Evolutionary conservation across 345 rosid species (phyloP).

Genomic region (Anastatica hierochuntica): DNA sequence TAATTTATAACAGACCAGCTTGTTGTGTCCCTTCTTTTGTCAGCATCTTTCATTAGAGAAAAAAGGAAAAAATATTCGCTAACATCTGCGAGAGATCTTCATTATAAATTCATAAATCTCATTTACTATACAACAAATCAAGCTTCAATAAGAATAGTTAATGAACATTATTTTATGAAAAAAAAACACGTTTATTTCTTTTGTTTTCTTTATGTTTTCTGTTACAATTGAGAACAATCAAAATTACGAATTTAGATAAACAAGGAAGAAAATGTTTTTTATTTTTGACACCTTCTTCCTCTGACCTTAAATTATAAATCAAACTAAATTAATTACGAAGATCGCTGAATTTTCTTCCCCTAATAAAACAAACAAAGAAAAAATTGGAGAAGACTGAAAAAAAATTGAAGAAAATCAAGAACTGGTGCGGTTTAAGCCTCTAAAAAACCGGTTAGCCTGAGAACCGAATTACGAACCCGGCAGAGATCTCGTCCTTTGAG

Average conservation of each 20-base stretch:
- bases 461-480: slow-evolving; percentile 26
- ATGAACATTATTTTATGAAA: too few relatives aligned
- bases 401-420: too few relatives aligned
- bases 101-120: too few relatives aligned
- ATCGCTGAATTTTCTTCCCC: too few relatives aligned
- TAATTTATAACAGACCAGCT: slow-evolving; percentile 21
- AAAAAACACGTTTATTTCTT: too few relatives aligned
- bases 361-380: background rate
- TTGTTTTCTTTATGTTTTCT: too few relatives aligned
- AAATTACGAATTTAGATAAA: slow-evolving; percentile 6
- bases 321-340: slow-evolving; percentile 11
- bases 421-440: slow-evolving; percentile 18
- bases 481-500: slow-evolving; percentile 22
- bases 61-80: too few relatives aligned
- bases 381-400: too few relatives aligned
- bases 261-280: slow-evolving; percentile 12
- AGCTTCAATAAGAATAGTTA: too few relatives aligned
- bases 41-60: slow-evolving; percentile 2
- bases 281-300: slow-evolving; percentile 13
- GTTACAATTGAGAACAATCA: background rate
- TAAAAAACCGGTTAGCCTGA: slow-evolving; percentile 23
- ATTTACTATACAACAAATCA: too few relatives aligned
- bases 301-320: slow-evolving; percentile 8
- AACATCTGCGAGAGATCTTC: too few relatives aligned
- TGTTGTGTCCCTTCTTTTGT: slow-evolving; percentile 9